Base-by-base conservation (phyloP, 2,329 filamentous ascomycete species). In the Fusarium protoensiforme region DNA sequence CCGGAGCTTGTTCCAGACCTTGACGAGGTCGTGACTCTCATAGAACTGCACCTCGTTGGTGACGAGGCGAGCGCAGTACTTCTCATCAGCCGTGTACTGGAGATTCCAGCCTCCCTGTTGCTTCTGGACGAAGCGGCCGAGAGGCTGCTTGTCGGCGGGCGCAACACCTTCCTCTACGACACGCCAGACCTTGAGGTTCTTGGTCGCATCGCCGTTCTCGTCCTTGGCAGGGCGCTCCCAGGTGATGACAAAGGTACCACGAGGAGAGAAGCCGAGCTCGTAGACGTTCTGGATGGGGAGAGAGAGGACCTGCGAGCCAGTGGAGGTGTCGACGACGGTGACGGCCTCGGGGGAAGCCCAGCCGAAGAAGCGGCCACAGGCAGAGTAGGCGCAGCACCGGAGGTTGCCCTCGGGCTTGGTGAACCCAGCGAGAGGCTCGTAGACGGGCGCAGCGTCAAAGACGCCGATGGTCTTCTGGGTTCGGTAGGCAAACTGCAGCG, bases 11-110 rank as follows among this genome's bases (percentile, higher is more conserved):
- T 98, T 97, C 95, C 95, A 98, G 71, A 97, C 94, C 56, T 91
- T 95, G 76, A 89, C 87, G 80, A 98, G 87, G 81, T 98, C 92
- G 75, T 92, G 89, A 82, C 94, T 96, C 84, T 97, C 90, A 86
- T 96, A 98, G 83, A 99, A 98, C 79, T 98, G 96, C 65, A 99
- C 94, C 87, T 98, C 95, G 82, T 99, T 99, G 83, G 94, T 98
- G 78, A 98, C 96, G 72, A 92, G 89, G 76, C 96, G 94, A 75
- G 96, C 96, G 83, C 96, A 98, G 83, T 94, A 96, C 82, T 92
- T 90, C 88, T 99, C 96, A 81, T 99, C 96, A 67, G 91, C 89
- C 33, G 95, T 98, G 84, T 98, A 99, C 85, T 98, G 96, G 80
- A 99, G 87, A 82, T 98, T 98, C 96, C 96, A 98, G 79, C 95